Evolutionary conservation across 768 basidiomycete genomes (phyloP).

Genomic region (Hygrophorus russula): DNA sequence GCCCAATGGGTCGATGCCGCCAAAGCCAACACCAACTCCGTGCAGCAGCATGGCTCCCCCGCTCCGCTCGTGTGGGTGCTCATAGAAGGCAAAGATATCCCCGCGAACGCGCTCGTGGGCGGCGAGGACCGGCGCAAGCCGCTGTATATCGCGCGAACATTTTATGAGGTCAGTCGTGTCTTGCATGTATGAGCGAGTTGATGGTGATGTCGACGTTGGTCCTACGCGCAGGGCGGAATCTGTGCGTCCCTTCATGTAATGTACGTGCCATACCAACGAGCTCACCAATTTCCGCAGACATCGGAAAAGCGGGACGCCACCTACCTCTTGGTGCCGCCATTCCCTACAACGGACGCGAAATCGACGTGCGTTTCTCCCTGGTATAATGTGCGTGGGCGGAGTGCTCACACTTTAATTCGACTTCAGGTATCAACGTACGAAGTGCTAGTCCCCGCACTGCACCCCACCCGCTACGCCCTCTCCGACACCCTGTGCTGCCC

Average conservation of each 20-base stretch:
- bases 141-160: conserved; percentile 51
- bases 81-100: conserved; percentile 48
- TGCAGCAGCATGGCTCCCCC: conserved; percentile 10
- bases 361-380: conserved; percentile 7
- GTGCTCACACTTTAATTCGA: background rate
- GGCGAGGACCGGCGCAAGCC: conserved; percentile 40
- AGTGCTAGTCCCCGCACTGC: conserved; percentile 13
- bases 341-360: conserved; percentile 13
- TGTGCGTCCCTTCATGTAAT: too few species aligned
- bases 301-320: conserved; percentile 14
- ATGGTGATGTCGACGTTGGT: too few species aligned
- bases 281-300: conserved; percentile 6
- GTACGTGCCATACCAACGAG: too few species aligned
- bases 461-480: conserved; percentile 11
- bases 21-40: conserved; percentile 7
- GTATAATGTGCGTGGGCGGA: background rate
- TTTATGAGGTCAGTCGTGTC: conserved; percentile 34
- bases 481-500: conserved; percentile 7
- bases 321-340: conserved; percentile 14
- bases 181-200: too few species aligned
- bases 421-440: conserved; percentile 14
- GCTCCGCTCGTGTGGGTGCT: conserved; percentile 22
- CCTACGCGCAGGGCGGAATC: conserved; percentile 3
- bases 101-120: conserved; percentile 42
- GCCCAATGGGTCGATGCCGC: conserved; percentile 14